Evolutionary conservation across 2,329 filamentous ascomycete species (phyloP).

Genomic region (Aspergillus brasiliensis): DNA sequence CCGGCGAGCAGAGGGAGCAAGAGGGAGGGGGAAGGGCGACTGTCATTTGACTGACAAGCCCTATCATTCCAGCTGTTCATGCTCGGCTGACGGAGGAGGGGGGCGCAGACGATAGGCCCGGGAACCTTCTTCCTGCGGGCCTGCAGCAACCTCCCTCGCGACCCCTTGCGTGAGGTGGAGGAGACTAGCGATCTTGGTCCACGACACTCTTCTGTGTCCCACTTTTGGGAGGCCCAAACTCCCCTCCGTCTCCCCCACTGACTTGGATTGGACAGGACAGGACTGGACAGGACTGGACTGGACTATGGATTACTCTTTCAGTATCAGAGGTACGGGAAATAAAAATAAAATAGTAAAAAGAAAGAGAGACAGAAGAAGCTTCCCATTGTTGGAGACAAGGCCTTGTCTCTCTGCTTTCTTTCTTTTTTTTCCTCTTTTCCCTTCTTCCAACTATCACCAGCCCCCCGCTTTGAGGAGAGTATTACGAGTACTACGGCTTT

Average conservation of each 20-base stretch:
- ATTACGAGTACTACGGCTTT: no score
- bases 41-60: constrained; percentile 19
- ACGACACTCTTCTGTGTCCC: constrained; percentile 14
- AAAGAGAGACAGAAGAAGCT: not conserved
- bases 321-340: constrained; percentile 15
- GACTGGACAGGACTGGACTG: constrained; percentile 6
- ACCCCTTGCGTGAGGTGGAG: constrained; percentile 28
- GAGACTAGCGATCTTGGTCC: constrained; percentile 10
- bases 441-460: no score
- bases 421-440: no score
- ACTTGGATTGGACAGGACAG: constrained; percentile 4
- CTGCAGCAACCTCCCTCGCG: constrained; percentile 15
- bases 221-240: constrained; percentile 14
- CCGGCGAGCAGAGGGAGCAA: not conserved
- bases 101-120: constrained; percentile 22
- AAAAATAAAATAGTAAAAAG: no score
- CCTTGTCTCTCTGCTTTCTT: not conserved
- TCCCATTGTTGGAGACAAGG: constrained; percentile 5
- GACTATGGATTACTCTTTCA: constrained; percentile 15
- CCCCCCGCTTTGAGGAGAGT: no score
- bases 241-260: constrained; percentile 8
- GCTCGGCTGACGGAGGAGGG: constrained; percentile 21
- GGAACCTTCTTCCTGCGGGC: constrained; percentile 22
- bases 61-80: constrained; percentile 21
- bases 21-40: constrained; percentile 7